Evolutionary conservation across 352 stramenopile species (phyloP).

Genomic region (Halophytophthora batemanensis): DNA sequence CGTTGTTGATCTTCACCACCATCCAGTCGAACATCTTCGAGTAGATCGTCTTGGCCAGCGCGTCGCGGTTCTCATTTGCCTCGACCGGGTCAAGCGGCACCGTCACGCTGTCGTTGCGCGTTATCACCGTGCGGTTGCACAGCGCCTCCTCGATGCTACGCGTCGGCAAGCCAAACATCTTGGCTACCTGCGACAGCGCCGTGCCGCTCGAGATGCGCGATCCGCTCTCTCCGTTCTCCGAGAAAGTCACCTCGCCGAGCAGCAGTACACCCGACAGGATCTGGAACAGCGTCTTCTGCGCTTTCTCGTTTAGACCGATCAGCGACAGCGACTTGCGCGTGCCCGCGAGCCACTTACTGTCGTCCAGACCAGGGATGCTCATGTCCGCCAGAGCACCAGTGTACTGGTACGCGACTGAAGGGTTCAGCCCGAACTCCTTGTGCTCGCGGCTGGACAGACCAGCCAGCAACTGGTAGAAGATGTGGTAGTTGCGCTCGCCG

Average conservation of each 20-base stretch:
- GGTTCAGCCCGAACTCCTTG: conserved; percentile 62
- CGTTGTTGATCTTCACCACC: conserved; percentile 88
- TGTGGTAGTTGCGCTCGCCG: conserved; percentile 97
- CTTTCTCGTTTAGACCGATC: conserved; percentile 59
- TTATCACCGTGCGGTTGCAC: conserved; percentile 91
- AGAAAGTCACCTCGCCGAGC: conserved; percentile 95
- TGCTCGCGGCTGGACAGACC: conserved; percentile 55
- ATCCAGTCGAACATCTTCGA: conserved; percentile 98
- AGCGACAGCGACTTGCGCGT: conserved; percentile 79
- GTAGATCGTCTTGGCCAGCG: conserved; percentile 97
- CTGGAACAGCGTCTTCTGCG: conserved; percentile 78
- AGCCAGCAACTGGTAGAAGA: conserved; percentile 95
- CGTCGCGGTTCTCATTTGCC: conserved; percentile 93
- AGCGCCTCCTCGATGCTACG: conserved; percentile 90
- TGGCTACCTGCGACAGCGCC: conserved; percentile 69
- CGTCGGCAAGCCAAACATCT: conserved; percentile 87
- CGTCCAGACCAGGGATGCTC: conserved; percentile 81
- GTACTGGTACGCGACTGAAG: conserved; percentile 69
- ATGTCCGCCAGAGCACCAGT: conserved; percentile 71
- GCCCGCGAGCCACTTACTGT: conserved; percentile 77
- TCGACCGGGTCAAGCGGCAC: conserved; percentile 86
- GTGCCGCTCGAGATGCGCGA: conserved; percentile 69
- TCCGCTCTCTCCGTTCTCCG: conserved; percentile 60
- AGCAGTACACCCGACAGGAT: conserved; percentile 92
- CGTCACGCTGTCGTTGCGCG: conserved; percentile 79